phyloP scores from a whole-genome alignment of 192 early-diverging fungal species.

The Backusella westeae region DNA sequence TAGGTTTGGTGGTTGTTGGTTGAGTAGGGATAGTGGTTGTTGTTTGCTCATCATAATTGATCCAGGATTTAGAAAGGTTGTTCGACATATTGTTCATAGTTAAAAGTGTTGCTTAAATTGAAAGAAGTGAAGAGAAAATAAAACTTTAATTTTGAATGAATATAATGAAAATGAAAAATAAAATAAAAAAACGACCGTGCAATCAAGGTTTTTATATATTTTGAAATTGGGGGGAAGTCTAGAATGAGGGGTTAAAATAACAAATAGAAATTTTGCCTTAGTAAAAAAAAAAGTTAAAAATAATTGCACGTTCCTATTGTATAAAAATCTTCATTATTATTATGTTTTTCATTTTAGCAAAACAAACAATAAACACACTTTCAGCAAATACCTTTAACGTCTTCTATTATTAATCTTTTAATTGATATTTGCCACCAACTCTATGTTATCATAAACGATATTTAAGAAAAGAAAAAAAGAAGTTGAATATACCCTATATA shows the following conservation, averaged over 20 bases:
- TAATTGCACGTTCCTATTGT: conserved; percentile 4
- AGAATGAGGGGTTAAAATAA: not conserved
- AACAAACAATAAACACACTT: not conserved
- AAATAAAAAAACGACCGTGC: conserved; percentile 5
- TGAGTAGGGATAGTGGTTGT: not conserved
- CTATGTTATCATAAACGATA: not conserved
- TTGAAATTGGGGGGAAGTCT: not conserved
- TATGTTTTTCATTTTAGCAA: not conserved
- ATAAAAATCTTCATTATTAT: not conserved
- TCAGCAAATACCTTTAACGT: not conserved
- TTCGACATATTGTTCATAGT: conserved; percentile 9
- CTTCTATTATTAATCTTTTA: not conserved
- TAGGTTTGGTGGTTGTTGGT: not conserved
- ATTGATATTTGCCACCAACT: not conserved
- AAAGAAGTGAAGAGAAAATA: conserved; percentile 6
- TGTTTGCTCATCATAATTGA: not conserved
- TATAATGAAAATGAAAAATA: not conserved
- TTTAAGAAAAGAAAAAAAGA: not conserved
- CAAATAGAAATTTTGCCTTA: not conserved
- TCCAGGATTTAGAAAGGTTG: conserved; percentile 3
- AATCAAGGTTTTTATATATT: conserved; percentile 3
- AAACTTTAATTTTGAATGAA: not conserved
- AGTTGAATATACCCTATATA: not conserved
- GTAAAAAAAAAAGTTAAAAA: conserved; percentile 13
- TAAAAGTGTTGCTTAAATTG: not conserved